Conservation (phyloP, 2,329 filamentous ascomycete species). For the Dothiorella sarmentorum region DNA sequence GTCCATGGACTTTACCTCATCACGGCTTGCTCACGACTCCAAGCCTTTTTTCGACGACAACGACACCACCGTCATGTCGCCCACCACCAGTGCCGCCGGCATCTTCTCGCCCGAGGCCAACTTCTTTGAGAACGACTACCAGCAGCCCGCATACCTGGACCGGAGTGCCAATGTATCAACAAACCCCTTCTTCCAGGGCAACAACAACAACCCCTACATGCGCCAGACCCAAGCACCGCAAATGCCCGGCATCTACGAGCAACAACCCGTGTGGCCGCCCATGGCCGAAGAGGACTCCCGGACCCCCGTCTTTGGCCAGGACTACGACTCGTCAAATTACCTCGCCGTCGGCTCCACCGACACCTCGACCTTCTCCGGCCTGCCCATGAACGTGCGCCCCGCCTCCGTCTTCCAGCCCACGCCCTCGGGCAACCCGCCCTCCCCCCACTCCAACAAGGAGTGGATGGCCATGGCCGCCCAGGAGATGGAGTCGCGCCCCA, state of each 20-base stretch:
- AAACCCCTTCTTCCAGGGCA: slow-evolving; percentile 46
- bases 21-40: slow-evolving; percentile 48
- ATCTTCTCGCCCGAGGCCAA: slow-evolving; percentile 53
- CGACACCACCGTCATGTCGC: slow-evolving; percentile 46
- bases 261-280: slow-evolving; percentile 57
- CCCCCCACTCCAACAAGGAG: slow-evolving; percentile 60
- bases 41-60: slow-evolving; percentile 37
- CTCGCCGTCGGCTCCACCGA: slow-evolving; percentile 33
- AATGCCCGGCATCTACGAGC: slow-evolving; percentile 40
- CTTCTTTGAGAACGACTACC: slow-evolving; percentile 49
- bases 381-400: slow-evolving; percentile 43
- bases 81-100: slow-evolving; percentile 46
- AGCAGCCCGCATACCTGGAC: slow-evolving; percentile 38
- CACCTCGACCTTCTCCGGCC: slow-evolving; percentile 38
- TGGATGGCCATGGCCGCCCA: slow-evolving; percentile 51
- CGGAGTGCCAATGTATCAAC: slow-evolving; percentile 34
- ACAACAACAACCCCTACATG: slow-evolving; percentile 60
- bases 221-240: slow-evolving; percentile 53
- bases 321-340: slow-evolving; percentile 47
- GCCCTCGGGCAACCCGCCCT: slow-evolving; percentile 50
- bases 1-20: slow-evolving; percentile 38
- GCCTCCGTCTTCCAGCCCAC: slow-evolving; percentile 49
- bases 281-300: slow-evolving; percentile 17
- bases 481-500: slow-evolving; percentile 47
- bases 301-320: slow-evolving; percentile 62